phyloP scores from a whole-genome alignment of 2,329 filamentous ascomycete genomes.

The Epichloe scottii region DNA sequence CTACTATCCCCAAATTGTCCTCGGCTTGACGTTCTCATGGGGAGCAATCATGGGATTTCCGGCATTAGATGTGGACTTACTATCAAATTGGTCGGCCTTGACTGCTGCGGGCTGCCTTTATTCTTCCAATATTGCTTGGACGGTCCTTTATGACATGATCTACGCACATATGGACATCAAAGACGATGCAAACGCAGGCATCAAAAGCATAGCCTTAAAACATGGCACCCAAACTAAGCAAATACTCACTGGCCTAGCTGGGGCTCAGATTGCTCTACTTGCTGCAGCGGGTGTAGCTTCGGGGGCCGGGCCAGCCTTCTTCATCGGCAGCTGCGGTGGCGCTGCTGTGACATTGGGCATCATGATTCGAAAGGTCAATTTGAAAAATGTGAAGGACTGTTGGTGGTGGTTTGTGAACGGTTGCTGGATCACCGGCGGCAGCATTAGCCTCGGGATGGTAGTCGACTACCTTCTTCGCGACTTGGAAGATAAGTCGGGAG shows the following conservation, averaged over 20 bases:
- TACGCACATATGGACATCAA: constrained; percentile 88
- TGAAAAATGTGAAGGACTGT: constrained; percentile 54
- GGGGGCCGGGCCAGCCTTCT: constrained; percentile 58
- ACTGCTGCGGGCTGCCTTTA: constrained; percentile 59
- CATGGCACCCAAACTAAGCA: constrained; percentile 68
- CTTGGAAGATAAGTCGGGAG: constrained; percentile 13
- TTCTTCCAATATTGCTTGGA: constrained; percentile 72
- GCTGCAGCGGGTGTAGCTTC: constrained; percentile 54
- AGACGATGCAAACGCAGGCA: constrained; percentile 74
- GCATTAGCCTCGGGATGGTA: constrained; percentile 44
- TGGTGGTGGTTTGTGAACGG: constrained; percentile 71
- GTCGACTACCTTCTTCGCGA: constrained; percentile 47
- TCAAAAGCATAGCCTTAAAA: constrained; percentile 76
- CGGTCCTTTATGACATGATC: constrained; percentile 81
- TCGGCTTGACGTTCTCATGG: constrained; percentile 81
- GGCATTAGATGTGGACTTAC: constrained; percentile 64
- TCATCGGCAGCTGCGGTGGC: constrained; percentile 53
- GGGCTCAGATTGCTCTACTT: constrained; percentile 56
- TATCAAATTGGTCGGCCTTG: constrained; percentile 49
- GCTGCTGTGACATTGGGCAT: constrained; percentile 45
- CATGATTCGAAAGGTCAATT: constrained; percentile 56
- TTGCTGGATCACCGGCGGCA: constrained; percentile 55
- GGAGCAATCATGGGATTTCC: constrained; percentile 82
- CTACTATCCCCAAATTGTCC: constrained; percentile 73
- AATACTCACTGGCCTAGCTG: constrained; percentile 58